phyloP scores from a whole-genome alignment of 2,329 filamentous ascomycete species.

The Trichoderma harzianum region DNA sequence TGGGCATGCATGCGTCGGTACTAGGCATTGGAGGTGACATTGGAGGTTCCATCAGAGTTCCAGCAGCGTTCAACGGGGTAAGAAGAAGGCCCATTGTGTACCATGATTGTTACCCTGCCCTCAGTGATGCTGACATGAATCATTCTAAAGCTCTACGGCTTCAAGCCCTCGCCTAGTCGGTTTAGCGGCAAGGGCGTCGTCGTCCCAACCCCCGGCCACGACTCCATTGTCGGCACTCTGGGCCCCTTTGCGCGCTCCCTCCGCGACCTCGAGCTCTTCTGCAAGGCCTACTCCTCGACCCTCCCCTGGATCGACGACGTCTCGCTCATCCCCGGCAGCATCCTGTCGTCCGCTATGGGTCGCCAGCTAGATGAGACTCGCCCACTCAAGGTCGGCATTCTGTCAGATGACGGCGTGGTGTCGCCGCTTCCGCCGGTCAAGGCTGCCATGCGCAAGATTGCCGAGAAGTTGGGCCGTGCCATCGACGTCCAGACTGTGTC shows the following conservation, averaged over 20 bases:
- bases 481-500: slow-evolving; percentile 86
- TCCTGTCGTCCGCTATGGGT: slow-evolving; percentile 1
- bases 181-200: slow-evolving; percentile 89
- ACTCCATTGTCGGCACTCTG: slow-evolving; percentile 82
- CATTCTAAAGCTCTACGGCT: neutral
- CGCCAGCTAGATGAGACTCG: slow-evolving; percentile 4
- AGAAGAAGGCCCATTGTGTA: too few species aligned
- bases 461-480: slow-evolving; percentile 83
- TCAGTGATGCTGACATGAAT: neutral
- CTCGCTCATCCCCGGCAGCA: slow-evolving; percentile 74
- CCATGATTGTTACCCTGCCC: neutral
- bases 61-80: slow-evolving; percentile 8
- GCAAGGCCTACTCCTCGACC: slow-evolving; percentile 47
- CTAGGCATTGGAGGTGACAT: slow-evolving; percentile 61
- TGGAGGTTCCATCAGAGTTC: slow-evolving; percentile 20
- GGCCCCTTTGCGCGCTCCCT: slow-evolving; percentile 32
- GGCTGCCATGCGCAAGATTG: slow-evolving; percentile 91
- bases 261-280: slow-evolving; percentile 14
- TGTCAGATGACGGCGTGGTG: slow-evolving; percentile 81
- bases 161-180: slow-evolving; percentile 67
- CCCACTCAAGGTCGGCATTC: slow-evolving; percentile 93
- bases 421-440: slow-evolving; percentile 82
- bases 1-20: slow-evolving; percentile 52
- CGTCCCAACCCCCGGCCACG: slow-evolving; percentile 84
- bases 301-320: slow-evolving; percentile 78